Evolutionary conservation across 169 alveolate species (phyloP), one percentile per base, ranked within the genome.

Genomic region (Neospora caninum): DNA sequence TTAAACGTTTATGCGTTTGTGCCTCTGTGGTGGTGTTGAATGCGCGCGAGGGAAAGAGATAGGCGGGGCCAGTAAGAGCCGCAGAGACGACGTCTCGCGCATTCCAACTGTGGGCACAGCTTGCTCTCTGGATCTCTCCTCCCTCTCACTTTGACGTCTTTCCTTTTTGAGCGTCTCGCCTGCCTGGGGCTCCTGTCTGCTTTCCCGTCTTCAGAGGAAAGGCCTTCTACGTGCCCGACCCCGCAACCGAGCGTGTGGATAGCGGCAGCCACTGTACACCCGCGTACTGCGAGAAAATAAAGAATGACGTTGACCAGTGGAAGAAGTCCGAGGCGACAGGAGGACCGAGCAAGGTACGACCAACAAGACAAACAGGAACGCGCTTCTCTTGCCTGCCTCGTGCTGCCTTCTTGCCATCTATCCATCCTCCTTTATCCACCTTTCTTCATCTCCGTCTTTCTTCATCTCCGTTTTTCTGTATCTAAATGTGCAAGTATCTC

Each of bases 201-300:
- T 1, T 41, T 27, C 39, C 22, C 25, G 53, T 38, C 41, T 22
- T 42, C 94, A 92, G 94, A 82, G 94, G 94, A 20, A 49, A 70
- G 53, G 94, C 92, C 43, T 92, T 92, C 49, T 92, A 92, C 53
- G 80, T 41, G 39, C 92, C 91, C 41, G 91, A 92, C 31, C 84
- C 86, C 49, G 36, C 89, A 36, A 82, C 69, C 0, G 89, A 42
- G 41, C 43, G 89, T 6, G 67, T 25, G 36, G 64, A 36, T 39
- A 43, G 69, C 67, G 94, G 94, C 0, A 13, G 42, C 6, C 94
- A 92, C 91, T 92, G 94, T 73, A 70, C 86, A n/a, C 88, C 91
- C 0, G 69, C 82, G 53, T 92, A 92, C 91, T 92, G 94, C 70
- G 91, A 36, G 70, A 34, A n/a, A 36, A n/a, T 80, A 0, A 92